Conservation (phyloP, 1,139 yeast genomes). For the Taphrina wiesneri region DNA sequence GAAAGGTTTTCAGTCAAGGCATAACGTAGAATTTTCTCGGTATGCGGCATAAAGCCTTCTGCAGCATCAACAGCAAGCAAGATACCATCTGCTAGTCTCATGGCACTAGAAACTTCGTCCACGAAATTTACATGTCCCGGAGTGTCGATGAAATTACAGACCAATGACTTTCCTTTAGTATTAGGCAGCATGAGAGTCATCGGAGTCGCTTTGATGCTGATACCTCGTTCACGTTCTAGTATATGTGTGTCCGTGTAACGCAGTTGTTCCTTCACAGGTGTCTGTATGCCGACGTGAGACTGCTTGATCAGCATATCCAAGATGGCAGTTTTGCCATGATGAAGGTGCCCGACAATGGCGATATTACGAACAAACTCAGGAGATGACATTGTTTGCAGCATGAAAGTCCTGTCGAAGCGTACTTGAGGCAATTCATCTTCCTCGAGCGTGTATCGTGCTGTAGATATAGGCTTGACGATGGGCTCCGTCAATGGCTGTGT, state of each 20-base stretch:
- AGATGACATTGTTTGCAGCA: conserved; percentile 53
- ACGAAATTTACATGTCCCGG: conserved; percentile 89
- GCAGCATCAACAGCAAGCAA: conserved; percentile 77
- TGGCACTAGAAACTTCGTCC: conserved; percentile 67
- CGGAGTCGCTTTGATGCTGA: conserved; percentile 66
- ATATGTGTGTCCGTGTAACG: conserved; percentile 71
- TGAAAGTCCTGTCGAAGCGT: conserved; percentile 61
- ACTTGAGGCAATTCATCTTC: conserved; percentile 59
- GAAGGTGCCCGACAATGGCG: conserved; percentile 77
- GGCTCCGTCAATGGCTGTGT: conserved; percentile 62
- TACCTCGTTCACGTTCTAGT: conserved; percentile 68
- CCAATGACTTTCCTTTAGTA: conserved; percentile 57
- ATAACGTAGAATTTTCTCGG: conserved; percentile 54
- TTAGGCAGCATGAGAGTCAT: conserved; percentile 64
- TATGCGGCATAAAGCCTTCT: conserved; percentile 69
- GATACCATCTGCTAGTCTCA: conserved; percentile 64
- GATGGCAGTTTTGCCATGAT: conserved; percentile 85
- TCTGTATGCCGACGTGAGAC: conserved; percentile 55
- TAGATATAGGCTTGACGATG: conserved; percentile 59
- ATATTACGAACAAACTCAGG: conserved; percentile 75
- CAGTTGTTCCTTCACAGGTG: conserved; percentile 51
- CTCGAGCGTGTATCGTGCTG: conserved; percentile 55
- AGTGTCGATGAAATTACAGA: conserved; percentile 70
- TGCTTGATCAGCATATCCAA: conserved; percentile 67
- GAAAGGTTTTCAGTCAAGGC: conserved; percentile 55